Conservation (phyloP, 306 rosid genomes). For the Rubus parviflorus region DNA sequence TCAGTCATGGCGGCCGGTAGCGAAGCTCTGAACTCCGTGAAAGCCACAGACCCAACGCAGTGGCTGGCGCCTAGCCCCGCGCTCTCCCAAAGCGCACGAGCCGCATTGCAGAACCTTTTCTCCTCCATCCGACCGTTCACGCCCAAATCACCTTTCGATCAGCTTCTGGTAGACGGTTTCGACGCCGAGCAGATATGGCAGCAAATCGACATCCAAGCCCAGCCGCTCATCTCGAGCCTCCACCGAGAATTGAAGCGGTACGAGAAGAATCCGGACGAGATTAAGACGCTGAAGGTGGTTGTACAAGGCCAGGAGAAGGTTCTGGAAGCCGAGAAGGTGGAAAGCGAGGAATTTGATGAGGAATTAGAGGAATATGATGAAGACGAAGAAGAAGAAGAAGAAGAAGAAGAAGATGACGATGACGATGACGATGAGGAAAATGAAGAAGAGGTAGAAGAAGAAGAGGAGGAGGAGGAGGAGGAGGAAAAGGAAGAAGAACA, state of each 20-base stretch:
- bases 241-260: slow-evolving; percentile 67
- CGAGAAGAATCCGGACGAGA: slow-evolving; percentile 52
- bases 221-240: slow-evolving; percentile 61
- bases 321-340: slow-evolving; percentile 10
- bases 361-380: slow-evolving; percentile 30
- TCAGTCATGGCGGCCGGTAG: slow-evolving; percentile 36
- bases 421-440: slow-evolving; percentile 16
- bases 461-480: slow-evolving; percentile 11
- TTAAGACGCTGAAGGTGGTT: slow-evolving; percentile 40
- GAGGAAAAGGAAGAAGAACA: neutral
- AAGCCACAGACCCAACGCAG: slow-evolving; percentile 52
- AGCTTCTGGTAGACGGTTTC: slow-evolving; percentile 72
- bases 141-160: slow-evolving; percentile 66
- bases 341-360: slow-evolving; percentile 47
- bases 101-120: slow-evolving; percentile 67
- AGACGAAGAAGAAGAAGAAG: slow-evolving; percentile 18
- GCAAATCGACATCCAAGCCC: slow-evolving; percentile 84
- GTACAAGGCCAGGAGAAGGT: slow-evolving; percentile 27
- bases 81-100: slow-evolving; percentile 61
- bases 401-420: slow-evolving; percentile 4
- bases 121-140: slow-evolving; percentile 60
- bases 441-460: slow-evolving; percentile 13
- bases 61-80: slow-evolving; percentile 51
- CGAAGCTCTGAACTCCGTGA: slow-evolving; percentile 54
- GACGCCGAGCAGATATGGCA: slow-evolving; percentile 99